Conservation (phyloP, 2,329 filamentous ascomycete species). For the Aspergillus thermomutatus region DNA sequence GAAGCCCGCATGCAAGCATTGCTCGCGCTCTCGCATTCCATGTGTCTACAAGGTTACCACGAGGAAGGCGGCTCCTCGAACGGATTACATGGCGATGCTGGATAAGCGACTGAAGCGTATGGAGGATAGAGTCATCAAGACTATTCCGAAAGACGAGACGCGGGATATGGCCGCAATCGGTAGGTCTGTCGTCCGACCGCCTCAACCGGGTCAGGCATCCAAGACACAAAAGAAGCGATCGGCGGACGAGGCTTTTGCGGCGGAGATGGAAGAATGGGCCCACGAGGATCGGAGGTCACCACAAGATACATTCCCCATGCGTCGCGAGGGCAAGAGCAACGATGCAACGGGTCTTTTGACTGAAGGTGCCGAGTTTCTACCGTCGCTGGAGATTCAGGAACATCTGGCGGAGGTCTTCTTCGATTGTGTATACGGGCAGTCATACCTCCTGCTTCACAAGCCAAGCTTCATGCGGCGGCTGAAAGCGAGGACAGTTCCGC, state of each 20-base stretch:
- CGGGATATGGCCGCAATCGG: conserved; percentile 65
- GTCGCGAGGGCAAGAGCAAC: conserved; percentile 58
- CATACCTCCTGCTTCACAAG: conserved; percentile 91
- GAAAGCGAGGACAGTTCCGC: conserved; percentile 75
- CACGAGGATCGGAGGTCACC: conserved; percentile 53
- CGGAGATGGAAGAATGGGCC: conserved; percentile 79
- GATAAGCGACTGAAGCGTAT: conserved; percentile 94
- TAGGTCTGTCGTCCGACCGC: conserved; percentile 80
- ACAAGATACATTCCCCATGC: conserved; percentile 50
- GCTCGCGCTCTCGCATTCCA: conserved; percentile 83
- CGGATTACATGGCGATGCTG: conserved; percentile 98
- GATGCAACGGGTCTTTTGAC: conserved; percentile 74
- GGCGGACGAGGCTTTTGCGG: conserved; percentile 82
- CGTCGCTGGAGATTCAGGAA: conserved; percentile 82
- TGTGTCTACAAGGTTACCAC: conserved; percentile 98
- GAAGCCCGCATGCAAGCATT: conserved; percentile 97
- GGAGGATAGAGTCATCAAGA: conserved; percentile 96
- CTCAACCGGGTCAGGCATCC: conserved; percentile 55
- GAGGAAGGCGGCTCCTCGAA: conserved; percentile 86
- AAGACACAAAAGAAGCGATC: conserved; percentile 73
- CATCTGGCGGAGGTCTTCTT: conserved; percentile 94
- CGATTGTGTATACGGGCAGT: conserved; percentile 91
- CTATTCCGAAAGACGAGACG: conserved; percentile 82
- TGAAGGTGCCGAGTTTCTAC: conserved; percentile 79
- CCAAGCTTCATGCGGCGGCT: conserved; percentile 89